These are phyloP conservation scores for Ceratobasidium sp. DNA, from an alignment of 1,284 basidiomycete genomes.

Conservation along the genomic window DNA sequence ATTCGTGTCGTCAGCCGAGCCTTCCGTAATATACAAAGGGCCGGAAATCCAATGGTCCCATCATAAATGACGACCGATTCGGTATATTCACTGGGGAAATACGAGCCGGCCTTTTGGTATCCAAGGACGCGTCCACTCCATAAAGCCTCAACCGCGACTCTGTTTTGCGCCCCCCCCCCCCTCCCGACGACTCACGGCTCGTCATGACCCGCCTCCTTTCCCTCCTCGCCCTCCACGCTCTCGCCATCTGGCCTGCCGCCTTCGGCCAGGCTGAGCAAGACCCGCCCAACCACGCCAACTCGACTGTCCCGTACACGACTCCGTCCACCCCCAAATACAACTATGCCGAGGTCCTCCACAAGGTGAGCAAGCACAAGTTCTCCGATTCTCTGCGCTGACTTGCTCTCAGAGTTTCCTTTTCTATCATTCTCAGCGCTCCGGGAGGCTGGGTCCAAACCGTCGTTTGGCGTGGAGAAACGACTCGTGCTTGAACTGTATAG, in stretches of 20 bases:
- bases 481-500: constrained; percentile 46
- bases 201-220: constrained; percentile 39
- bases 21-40: constrained; percentile 29
- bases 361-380: constrained; percentile 2
- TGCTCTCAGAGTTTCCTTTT: constrained; percentile 44
- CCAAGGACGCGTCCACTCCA: constrained; percentile 12
- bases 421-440: constrained; percentile 48
- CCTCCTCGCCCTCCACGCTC: constrained; percentile 35
- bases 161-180: background rate
- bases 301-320: constrained; percentile 45
- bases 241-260: constrained; percentile 17
- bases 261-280: constrained; percentile 11
- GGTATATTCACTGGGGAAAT: constrained; percentile 18
- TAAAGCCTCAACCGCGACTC: constrained; percentile 17
- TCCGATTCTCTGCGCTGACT: background rate
- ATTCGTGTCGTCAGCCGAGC: constrained; percentile 14
- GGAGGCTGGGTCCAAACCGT: constrained; percentile 46
- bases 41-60: background rate
- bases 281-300: constrained; percentile 47
- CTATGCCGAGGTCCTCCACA: constrained; percentile 49
- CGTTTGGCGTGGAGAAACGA: constrained; percentile 46
- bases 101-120: constrained; percentile 22
- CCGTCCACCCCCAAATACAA: constrained; percentile 46
- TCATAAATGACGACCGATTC: constrained; percentile 34
- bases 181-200: constrained; percentile 1